phyloP scores from a whole-genome alignment of 768 basidiomycete genomes.

The Mycena galericulata region DNA sequence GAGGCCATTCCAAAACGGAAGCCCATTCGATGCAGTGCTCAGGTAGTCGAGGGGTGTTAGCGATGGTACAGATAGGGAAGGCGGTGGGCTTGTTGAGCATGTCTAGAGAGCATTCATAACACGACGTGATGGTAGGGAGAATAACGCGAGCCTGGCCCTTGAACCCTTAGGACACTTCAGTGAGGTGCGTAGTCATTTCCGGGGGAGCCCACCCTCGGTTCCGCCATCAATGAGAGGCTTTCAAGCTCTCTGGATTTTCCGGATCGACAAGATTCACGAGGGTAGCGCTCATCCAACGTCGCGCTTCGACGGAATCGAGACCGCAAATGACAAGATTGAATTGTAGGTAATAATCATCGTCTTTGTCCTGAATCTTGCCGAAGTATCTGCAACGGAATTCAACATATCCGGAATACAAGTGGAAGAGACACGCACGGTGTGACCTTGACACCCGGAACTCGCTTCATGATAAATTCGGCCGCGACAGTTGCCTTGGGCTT shows the following conservation, averaged over 20 bases:
- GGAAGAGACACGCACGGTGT: slow-evolving; percentile 97
- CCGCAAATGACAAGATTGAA: slow-evolving; percentile 98
- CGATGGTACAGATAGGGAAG: slow-evolving; percentile 99
- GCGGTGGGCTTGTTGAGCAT: slow-evolving; percentile 98
- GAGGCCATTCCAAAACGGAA: slow-evolving; percentile 98
- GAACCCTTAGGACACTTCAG: slow-evolving; percentile 74
- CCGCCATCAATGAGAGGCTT: slow-evolving; percentile 98
- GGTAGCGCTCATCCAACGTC: slow-evolving; percentile 99
- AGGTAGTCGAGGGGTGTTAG: slow-evolving; percentile 96
- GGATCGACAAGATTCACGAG: slow-evolving; percentile 94
- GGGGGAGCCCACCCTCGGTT: slow-evolving; percentile 81
- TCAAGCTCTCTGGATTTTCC: slow-evolving; percentile 93
- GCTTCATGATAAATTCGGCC: slow-evolving; percentile 96
- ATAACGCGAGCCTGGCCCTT: slow-evolving; percentile 98
- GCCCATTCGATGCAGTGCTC: slow-evolving; percentile 99
- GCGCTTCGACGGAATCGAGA: slow-evolving; percentile 95
- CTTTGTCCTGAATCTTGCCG: slow-evolving; percentile 99
- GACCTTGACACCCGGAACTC: slow-evolving; percentile 95
- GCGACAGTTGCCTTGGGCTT: slow-evolving; percentile 94
- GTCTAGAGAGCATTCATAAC: slow-evolving; percentile 98
- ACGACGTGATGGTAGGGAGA: slow-evolving; percentile 93
- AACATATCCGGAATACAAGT: no score
- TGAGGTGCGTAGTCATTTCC: not conserved
- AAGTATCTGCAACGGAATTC: no score
- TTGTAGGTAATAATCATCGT: slow-evolving; percentile 93